Conservation (phyloP, 2,329 filamentous ascomycete genomes). For the Claviceps maximensis region DNA sequence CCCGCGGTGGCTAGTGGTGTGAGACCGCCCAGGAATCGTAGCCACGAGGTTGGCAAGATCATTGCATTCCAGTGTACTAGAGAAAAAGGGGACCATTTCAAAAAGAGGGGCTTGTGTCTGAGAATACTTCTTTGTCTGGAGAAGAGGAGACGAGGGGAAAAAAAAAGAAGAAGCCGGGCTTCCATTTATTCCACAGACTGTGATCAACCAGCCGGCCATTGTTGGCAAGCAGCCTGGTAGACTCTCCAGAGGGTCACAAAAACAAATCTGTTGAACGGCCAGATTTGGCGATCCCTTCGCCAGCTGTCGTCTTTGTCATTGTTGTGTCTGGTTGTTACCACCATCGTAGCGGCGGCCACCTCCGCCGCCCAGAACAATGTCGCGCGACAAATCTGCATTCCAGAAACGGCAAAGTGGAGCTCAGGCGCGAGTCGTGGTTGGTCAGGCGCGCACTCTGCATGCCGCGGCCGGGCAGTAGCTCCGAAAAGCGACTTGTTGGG, state of each 20-base stretch:
- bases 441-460: conserved; percentile 6
- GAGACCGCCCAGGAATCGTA: not conserved
- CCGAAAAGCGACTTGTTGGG: too few species aligned
- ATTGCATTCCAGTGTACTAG: not conserved
- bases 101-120: not conserved
- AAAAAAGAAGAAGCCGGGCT: too few species aligned
- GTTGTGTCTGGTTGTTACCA: not conserved
- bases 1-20: not conserved
- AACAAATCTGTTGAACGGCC: not conserved
- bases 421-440: not conserved
- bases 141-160: too few species aligned
- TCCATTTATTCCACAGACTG: too few species aligned
- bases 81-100: not conserved
- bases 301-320: not conserved
- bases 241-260: too few species aligned
- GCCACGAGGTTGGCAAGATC: not conserved
- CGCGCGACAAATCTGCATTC: conserved; percentile 5
- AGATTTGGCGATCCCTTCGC: not conserved
- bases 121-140: not conserved
- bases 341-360: too few species aligned
- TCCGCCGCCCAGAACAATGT: conserved; percentile 2
- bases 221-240: too few species aligned
- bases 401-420: conserved; percentile 2
- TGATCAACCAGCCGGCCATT: too few species aligned
- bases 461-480: conserved; percentile 7